A percentile compares a stretch with the other conserved stretches of the same genome.
Conservation (phyloP, 768 basidiomycete species). For the Lactifluus rugatus region DNA sequence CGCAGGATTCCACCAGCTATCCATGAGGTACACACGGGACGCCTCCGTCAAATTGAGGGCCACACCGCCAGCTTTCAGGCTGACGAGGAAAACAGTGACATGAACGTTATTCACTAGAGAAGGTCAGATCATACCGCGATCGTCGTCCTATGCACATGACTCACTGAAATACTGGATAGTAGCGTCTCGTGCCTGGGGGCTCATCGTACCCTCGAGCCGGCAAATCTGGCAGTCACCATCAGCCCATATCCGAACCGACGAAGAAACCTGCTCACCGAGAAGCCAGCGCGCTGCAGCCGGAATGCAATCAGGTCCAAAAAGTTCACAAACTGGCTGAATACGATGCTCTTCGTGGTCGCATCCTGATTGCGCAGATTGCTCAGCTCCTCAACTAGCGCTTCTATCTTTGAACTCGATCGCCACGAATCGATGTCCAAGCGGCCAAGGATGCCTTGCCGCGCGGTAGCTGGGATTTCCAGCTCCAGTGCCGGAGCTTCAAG, state of each 20-base stretch:
- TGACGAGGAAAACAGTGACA: slow-evolving; percentile 96
- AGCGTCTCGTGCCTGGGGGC: slow-evolving; percentile 89
- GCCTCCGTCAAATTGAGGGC: slow-evolving; percentile 86
- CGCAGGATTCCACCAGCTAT: slow-evolving; percentile 99
- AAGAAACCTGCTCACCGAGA: slow-evolving; percentile 46
- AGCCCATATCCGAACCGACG: neutral
- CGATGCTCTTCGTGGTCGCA: slow-evolving; percentile 89
- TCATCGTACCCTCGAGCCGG: slow-evolving; percentile 93
- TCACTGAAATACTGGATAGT: slow-evolving; percentile 91
- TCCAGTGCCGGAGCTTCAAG: slow-evolving; percentile 91
- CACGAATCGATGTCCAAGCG: slow-evolving; percentile 81
- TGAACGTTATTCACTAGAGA: slow-evolving; percentile 76
- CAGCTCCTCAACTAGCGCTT: slow-evolving; percentile 91
- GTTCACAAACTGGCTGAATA: slow-evolving; percentile 93
- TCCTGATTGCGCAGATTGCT: slow-evolving; percentile 75
- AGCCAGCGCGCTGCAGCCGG: slow-evolving; percentile 84
- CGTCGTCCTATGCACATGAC: slow-evolving; percentile 23
- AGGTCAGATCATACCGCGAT: neutral
- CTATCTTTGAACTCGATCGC: slow-evolving; percentile 96
- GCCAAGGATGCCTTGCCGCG: slow-evolving; percentile 87
- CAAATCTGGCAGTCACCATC: slow-evolving; percentile 50
- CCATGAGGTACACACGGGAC: slow-evolving; percentile 92
- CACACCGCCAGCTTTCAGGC: slow-evolving; percentile 92
- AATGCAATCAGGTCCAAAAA: slow-evolving; percentile 91
- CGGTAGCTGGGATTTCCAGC: slow-evolving; percentile 46